Evolutionary conservation across 1,284 basidiomycete species (phyloP).

Genomic region (Puccinia polysora): DNA sequence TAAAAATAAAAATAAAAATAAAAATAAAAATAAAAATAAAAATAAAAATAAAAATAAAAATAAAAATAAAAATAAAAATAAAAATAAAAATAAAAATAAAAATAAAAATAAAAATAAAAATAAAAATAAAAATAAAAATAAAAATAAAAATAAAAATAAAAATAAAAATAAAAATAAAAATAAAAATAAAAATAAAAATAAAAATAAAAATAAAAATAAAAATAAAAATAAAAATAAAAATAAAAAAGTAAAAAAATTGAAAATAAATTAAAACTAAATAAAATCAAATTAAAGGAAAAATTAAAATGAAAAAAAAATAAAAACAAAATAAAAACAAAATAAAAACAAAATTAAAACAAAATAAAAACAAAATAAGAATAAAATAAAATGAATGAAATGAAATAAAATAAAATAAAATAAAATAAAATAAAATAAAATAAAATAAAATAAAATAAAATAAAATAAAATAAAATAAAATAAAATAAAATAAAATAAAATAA

Average conservation of each 20-base stretch:
- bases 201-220: neutral
- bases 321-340: neutral
- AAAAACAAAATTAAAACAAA: neutral
- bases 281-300: neutral
- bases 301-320: neutral
- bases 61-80: no score
- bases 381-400: neutral
- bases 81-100: no score
- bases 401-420: constrained; percentile 3
- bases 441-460: constrained; percentile 50
- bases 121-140: no score
- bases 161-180: neutral
- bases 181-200: neutral
- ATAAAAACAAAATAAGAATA: neutral
- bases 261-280: neutral
- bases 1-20: no score
- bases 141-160: no score
- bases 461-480: constrained; percentile 52
- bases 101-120: no score
- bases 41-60: no score
- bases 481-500: constrained; percentile 43
- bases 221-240: neutral
- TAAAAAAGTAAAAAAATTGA: neutral
- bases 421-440: constrained; percentile 27
- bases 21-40: no score